Percentiles rank a stretch among this genome's conserved stretches.
Conservation (phyloP, 805 yeast species). For the Torulaspora quercuum region DNA sequence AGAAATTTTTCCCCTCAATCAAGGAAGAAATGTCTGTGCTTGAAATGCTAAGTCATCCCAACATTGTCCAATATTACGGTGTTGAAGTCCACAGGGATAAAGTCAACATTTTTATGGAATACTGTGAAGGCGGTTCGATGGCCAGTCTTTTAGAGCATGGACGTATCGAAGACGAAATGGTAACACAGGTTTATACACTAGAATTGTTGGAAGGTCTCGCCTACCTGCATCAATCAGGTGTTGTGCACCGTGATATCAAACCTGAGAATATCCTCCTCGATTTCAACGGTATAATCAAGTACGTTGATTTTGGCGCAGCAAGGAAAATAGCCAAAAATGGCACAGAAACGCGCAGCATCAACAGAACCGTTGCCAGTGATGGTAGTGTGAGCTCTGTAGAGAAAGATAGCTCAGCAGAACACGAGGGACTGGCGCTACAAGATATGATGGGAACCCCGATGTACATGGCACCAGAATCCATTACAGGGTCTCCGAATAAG, state of each 20-base stretch:
- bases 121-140: conserved; percentile 92
- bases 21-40: conserved; percentile 95
- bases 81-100: conserved; percentile 96
- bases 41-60: conserved; percentile 93
- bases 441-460: conserved; percentile 85
- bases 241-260: conserved; percentile 94
- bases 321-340: conserved; percentile 68
- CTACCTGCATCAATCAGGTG: conserved; percentile 88
- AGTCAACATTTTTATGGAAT: conserved; percentile 95
- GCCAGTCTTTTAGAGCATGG: conserved; percentile 86
- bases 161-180: conserved; percentile 90
- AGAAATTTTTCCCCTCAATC: conserved; percentile 79
- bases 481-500: conserved; percentile 62
- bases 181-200: conserved; percentile 81
- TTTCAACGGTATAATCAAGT: conserved; percentile 88
- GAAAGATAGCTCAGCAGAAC: conserved; percentile 38
- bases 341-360: conserved; percentile 37
- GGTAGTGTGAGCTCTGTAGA: conserved; percentile 11
- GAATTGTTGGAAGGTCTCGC: conserved; percentile 96
- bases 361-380: conserved; percentile 10
- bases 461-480: conserved; percentile 98
- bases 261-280: conserved; percentile 91
- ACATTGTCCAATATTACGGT: conserved; percentile 93
- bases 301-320: conserved; percentile 97
- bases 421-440: conserved; percentile 20